Conservation (phyloP, 1,284 basidiomycete genomes). For the Mycena citricolor region DNA sequence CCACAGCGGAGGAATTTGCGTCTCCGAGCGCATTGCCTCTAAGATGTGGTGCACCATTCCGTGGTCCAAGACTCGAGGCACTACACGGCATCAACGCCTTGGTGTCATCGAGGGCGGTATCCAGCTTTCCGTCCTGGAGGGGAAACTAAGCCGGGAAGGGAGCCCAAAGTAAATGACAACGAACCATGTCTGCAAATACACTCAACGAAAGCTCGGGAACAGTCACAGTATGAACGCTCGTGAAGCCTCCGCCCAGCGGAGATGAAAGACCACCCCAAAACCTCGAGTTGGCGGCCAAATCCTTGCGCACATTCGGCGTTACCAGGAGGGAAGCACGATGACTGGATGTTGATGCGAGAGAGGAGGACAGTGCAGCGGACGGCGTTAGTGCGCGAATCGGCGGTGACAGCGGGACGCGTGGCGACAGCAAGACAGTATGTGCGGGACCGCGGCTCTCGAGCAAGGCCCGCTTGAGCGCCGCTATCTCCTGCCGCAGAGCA, state of each 20-base stretch:
- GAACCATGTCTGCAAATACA: slow-evolving; percentile 10
- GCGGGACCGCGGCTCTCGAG: slow-evolving; percentile 50
- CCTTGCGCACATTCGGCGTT: slow-evolving; percentile 89
- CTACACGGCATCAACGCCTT: slow-evolving; percentile 17
- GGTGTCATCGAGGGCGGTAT: too few species aligned
- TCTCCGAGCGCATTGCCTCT: slow-evolving; percentile 74
- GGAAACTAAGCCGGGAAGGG: slow-evolving; percentile 17
- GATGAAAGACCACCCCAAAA: slow-evolving; percentile 74
- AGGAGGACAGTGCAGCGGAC: slow-evolving; percentile 13
- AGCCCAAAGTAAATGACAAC: too few species aligned
- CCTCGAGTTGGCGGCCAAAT: slow-evolving; percentile 45
- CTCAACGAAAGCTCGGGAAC: slow-evolving; percentile 49
- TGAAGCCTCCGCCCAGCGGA: slow-evolving; percentile 49
- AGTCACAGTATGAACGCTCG: slow-evolving; percentile 82
- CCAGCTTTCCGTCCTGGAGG: slow-evolving; percentile 71
- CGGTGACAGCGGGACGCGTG: slow-evolving; percentile 48
- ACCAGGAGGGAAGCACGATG: slow-evolving; percentile 50
- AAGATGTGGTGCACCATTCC: slow-evolving; percentile 6
- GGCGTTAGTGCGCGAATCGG: slow-evolving; percentile 10
- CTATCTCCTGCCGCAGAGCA: slow-evolving; percentile 83
- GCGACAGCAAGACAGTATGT: slow-evolving; percentile 47
- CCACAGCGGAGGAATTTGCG: slow-evolving; percentile 77
- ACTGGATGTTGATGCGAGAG: neutral
- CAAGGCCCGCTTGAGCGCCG: slow-evolving; percentile 77
- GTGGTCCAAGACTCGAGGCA: slow-evolving; percentile 12